Base-by-base conservation (phyloP, 2,329 filamentous ascomycete species). In the Botryotinia globosa region DNA sequence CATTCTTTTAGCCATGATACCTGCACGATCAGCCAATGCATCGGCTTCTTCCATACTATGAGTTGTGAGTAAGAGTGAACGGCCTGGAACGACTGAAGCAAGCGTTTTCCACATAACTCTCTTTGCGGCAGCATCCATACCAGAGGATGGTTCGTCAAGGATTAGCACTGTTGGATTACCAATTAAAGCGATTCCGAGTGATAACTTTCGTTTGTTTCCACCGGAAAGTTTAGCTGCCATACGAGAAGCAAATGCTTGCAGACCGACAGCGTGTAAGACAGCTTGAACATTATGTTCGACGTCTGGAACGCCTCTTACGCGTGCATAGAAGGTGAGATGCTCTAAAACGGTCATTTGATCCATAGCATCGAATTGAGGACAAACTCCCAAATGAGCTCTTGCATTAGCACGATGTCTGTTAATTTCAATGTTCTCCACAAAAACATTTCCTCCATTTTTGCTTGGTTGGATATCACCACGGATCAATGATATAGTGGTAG, bases 1-100 rank as follows among this genome's bases (percentile, higher is more conserved):
- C 94, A 98, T 97, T 45, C 90, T 87, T 77, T 89, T 88, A 14
- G 94, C 93, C 83, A 98, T 89, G 76, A 98, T 97, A 20, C 94
- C 95, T 0, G 92, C 94, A 1, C 94, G 87, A 44, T 89, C 90
- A 0, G 94, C 94, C 3, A 98, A 85, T 0, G 94, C 94, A 79
- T 97, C 94, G 0, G 94, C 95, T 82, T 98, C 95, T 81, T 98
- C 94, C 94, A 98, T 97, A 66, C 89, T 93, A 81, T 98, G 95
- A 0, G 95, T 98, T 0, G 95, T 98, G 29, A 98, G 87, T 2
- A 98, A 85, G 25, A 98, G 88, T 0, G 91, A 92, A n/a, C 94
- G 88, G 0, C 94, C 94, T 0, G 89, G 87, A 0, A 91, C 90
- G 5, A 94, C 90, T 1, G 89, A 87, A 5, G 89, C 88, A 0